These are phyloP conservation scores for Rubroshorea leprosula DNA, from an alignment of 345 rosid genomes.

Conservation along the genomic window DNA sequence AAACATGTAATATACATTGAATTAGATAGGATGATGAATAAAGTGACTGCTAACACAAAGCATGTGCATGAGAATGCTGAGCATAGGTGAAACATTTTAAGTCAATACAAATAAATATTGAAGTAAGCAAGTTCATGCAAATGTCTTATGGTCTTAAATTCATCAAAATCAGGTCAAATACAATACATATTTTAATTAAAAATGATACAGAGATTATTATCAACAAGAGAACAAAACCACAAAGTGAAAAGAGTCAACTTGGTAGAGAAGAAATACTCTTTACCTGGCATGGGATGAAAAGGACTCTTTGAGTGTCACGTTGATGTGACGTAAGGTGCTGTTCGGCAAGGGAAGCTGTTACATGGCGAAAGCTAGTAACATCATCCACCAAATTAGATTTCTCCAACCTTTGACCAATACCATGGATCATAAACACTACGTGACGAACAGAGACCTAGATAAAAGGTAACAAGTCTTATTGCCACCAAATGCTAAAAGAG, in stretches of 20 bases:
- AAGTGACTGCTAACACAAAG: not conserved
- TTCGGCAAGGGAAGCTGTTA: constrained; percentile 73
- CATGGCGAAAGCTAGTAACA: constrained; percentile 77
- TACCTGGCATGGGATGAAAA: constrained; percentile 98
- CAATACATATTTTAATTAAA: no score
- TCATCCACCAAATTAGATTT: constrained; percentile 97
- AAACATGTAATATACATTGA: not conserved
- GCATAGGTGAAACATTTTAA: not conserved
- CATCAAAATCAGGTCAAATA: not conserved
- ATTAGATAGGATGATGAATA: not conserved
- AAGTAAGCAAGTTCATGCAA: no score
- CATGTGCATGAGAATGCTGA: not conserved
- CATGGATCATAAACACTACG: constrained; percentile 97
- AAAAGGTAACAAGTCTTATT: constrained; percentile 1
- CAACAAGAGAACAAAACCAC: not conserved
- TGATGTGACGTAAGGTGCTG: constrained; percentile 72
- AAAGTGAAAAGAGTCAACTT: not conserved
- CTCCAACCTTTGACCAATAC: constrained; percentile 96
- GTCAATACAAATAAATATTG: no score
- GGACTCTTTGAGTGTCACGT: constrained; percentile 68
- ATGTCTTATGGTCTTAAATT: no score
- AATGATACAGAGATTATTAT: no score
- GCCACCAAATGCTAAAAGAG: no score
- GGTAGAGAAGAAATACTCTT: constrained; percentile 6
- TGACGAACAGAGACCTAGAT: constrained; percentile 91